These are phyloP conservation scores for Truncatella angustata DNA, from an alignment of 2,329 filamentous ascomycete species.

Conservation along the genomic window DNA sequence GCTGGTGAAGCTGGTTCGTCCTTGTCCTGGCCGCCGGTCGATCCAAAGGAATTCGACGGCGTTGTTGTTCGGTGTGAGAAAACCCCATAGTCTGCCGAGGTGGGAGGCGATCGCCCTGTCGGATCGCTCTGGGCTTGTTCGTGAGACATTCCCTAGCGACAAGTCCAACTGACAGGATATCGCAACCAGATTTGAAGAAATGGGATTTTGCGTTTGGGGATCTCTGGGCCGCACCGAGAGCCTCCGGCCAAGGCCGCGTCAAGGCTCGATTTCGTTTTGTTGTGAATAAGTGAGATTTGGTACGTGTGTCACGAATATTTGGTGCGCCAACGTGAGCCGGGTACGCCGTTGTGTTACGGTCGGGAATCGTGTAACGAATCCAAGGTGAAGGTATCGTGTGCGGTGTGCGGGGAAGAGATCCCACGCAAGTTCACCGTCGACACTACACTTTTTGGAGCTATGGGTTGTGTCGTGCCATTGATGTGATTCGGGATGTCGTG, in stretches of 20 bases:
- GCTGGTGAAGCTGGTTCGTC: slow-evolving; percentile 14
- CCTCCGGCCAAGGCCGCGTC: too few species aligned
- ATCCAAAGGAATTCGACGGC: slow-evolving; percentile 25
- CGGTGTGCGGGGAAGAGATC: slow-evolving; percentile 57
- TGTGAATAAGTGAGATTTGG: too few species aligned
- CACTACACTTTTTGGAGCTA: slow-evolving; percentile 42
- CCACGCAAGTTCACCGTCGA: slow-evolving; percentile 57
- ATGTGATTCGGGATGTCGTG: slow-evolving; percentile 15
- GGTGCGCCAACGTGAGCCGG: too few species aligned
- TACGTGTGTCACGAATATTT: too few species aligned
- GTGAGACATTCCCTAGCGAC: slow-evolving; percentile 47
- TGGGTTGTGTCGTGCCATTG: slow-evolving; percentile 58
- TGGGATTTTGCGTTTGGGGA: slow-evolving; percentile 9
- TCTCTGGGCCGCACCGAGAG: slow-evolving; percentile 1
- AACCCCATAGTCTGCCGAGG: slow-evolving; percentile 34
- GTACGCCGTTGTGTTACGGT: too few species aligned
- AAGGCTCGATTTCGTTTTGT: too few species aligned
- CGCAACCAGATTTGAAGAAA: neutral
- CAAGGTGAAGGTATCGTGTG: slow-evolving; percentile 25
- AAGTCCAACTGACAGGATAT: neutral
- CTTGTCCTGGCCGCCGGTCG: slow-evolving; percentile 19
- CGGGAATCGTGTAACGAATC: neutral
- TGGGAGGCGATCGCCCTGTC: slow-evolving; percentile 24
- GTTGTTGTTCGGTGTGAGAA: slow-evolving; percentile 20
- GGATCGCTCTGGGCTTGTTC: slow-evolving; percentile 39